These are phyloP conservation scores for Geotrichum citri-aurantii DNA, from an alignment of 1,139 yeast species.

Conservation along the genomic window DNA sequence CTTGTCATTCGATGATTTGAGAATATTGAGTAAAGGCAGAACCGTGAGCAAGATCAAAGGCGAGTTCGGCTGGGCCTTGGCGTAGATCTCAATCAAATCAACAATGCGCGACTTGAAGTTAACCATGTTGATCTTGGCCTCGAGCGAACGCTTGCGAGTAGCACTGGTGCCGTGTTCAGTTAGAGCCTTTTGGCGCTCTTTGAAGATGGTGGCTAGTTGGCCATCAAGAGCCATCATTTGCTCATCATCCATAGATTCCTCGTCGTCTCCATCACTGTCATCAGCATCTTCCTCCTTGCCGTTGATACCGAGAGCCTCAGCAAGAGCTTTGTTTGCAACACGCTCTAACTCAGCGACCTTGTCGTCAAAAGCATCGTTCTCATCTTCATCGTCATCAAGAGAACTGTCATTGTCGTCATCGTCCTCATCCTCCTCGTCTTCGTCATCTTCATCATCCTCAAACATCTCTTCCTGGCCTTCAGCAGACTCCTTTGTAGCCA, in stretches of 20 bases:
- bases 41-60: conserved; percentile 42
- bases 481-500: conserved; percentile 69
- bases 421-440: conserved; percentile 32
- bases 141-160: conserved; percentile 42
- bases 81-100: conserved; percentile 65
- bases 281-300: conserved; percentile 24
- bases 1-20: conserved; percentile 63
- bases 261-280: conserved; percentile 48
- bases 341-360: conserved; percentile 42
- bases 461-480: conserved; percentile 61
- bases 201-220: conserved; percentile 76
- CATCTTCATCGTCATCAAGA: conserved; percentile 28
- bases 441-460: conserved; percentile 34
- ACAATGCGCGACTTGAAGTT: conserved; percentile 73
- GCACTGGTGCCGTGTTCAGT: conserved; percentile 24
- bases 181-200: conserved; percentile 44
- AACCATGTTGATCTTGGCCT: conserved; percentile 64
- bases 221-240: conserved; percentile 95
- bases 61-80: conserved; percentile 45
- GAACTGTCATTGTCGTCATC: conserved; percentile 28
- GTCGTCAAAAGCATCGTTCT: conserved; percentile 12
- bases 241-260: conserved; percentile 91
- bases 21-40: conserved; percentile 55
- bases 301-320: conserved; percentile 63
- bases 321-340: conserved; percentile 65